Conservation (phyloP, 169 alveolate species). For the Eimeria maxima region DNA sequence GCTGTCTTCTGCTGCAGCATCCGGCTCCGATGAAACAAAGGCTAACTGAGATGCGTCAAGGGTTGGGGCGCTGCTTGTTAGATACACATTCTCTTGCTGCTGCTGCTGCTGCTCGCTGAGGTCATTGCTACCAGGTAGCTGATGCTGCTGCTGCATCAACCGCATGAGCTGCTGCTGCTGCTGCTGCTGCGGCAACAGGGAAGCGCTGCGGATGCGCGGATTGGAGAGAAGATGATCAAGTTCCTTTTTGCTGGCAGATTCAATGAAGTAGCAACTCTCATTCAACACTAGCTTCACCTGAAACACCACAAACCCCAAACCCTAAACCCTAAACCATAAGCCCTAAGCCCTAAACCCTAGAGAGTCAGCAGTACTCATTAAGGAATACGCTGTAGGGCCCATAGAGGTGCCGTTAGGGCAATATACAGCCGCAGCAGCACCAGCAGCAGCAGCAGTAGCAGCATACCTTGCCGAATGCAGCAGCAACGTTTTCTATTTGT, state of each 20-base stretch:
- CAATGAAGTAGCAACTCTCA: conserved; percentile 96
- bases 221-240: conserved; percentile 92
- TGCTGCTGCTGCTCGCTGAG: conserved; percentile 55
- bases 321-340: conserved; percentile 6
- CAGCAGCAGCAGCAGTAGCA: conserved; percentile 14
- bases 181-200: conserved; percentile 78
- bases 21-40: conserved; percentile 75
- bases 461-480: conserved; percentile 80
- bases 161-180: conserved; percentile 44
- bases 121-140: not conserved
- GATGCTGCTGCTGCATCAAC: conserved; percentile 51
- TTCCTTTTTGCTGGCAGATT: conserved; percentile 92
- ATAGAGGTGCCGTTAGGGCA: no score
- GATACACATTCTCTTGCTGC: conserved; percentile 60
- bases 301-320: conserved; percentile 80
- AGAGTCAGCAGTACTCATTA: not conserved
- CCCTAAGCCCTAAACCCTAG: not conserved
- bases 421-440: no score
- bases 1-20: conserved; percentile 31
- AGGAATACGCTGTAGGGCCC: no score
- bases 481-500: conserved; percentile 71
- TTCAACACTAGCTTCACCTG: conserved; percentile 96
- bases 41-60: conserved; percentile 88
- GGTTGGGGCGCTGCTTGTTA: conserved; percentile 85
- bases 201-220: conserved; percentile 90